These are phyloP conservation scores for Linaria vulgaris DNA, from an alignment of 257 asterid genomes.

Conservation along the genomic window DNA sequence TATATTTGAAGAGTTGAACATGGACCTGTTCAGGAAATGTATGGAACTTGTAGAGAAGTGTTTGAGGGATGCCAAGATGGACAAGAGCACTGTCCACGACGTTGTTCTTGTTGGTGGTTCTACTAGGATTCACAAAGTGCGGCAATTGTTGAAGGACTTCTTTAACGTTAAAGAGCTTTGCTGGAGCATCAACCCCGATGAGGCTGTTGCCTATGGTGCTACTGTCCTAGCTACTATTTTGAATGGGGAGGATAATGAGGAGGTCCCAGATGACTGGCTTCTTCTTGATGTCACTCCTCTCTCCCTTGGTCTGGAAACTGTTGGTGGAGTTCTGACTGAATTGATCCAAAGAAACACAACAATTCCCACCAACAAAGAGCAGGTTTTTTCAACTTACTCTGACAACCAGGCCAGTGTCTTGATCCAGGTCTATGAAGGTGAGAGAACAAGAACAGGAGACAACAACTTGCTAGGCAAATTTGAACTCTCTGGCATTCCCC, in stretches of 20 bases:
- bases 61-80: slow-evolving; percentile 88
- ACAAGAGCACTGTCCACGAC: slow-evolving; percentile 69
- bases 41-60: slow-evolving; percentile 91
- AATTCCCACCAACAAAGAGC: too few species aligned
- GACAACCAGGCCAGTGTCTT: too few species aligned
- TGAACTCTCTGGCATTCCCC: too few species aligned
- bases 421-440: too few species aligned
- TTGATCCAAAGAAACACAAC: too few species aligned
- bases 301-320: too few species aligned
- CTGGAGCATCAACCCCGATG: slow-evolving; percentile 74
- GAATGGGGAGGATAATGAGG: slow-evolving; percentile 65
- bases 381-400: too few species aligned
- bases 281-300: too few species aligned
- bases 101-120: slow-evolving; percentile 60
- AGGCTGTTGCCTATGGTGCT: slow-evolving; percentile 75
- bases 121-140: slow-evolving; percentile 47
- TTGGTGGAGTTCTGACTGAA: too few species aligned
- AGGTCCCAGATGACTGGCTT: too few species aligned
- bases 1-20: slow-evolving; percentile 72
- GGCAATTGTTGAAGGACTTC: slow-evolving; percentile 51
- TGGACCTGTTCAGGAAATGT: slow-evolving; percentile 79
- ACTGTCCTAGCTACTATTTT: slow-evolving; percentile 64
- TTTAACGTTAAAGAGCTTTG: slow-evolving; percentile 67
- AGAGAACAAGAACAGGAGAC: too few species aligned
- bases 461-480: too few species aligned